Evolutionary conservation across 208 protist species (phyloP), one percentile per base, ranked within the genome.

Genomic region (Porcisia hertigi): DNA sequence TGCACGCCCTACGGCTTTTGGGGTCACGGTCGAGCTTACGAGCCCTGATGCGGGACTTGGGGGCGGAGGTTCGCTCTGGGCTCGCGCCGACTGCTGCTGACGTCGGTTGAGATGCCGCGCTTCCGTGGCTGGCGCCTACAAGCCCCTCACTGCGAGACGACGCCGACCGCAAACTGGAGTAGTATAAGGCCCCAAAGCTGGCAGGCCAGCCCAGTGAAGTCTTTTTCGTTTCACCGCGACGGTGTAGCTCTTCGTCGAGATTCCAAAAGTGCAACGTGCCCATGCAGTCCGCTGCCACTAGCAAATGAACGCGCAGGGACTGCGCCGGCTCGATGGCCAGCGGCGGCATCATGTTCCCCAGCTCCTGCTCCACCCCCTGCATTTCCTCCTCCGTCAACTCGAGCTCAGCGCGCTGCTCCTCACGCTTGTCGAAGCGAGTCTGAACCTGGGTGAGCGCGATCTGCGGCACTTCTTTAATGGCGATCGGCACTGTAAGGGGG

Each of bases 261-360:
- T 97, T 92, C 92, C 93, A 97, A n/a, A 97, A 43, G 73, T 96
- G 91, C 60, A 97, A 77, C 3, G 81, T 86, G 39, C 93, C 93
- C 43, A 91, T 72, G 55, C 79, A 89, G 72, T 97, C 93, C 9
- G 91, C 86, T 11, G 93, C 91, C 12, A 97, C 71, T 52, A 97
- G 77, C 18, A 97, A 59, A 76, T 97, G 93, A 12, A 97, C 82
- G 8, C 92, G 89, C 57, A 86, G 83, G 25, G 82, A 82, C 79
- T 96, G 92, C 18, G 65, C 20, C 14, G 91, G 88, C 74, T 97
- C 91, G 12, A 54, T 30, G 8, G 86, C 77, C 39, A 96, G 82
- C 5, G 88, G 86, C 30, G 93, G 93, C 83, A 97, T 79, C 79
- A 95, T 77, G 25, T 67, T 69, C 54, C 76, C 75, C 54, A 97